Percentiles rank a stretch among this genome's conserved stretches.
Conservation (phyloP, 2,329 filamentous ascomycete genomes). For the Domatiomyces catenatus region DNA sequence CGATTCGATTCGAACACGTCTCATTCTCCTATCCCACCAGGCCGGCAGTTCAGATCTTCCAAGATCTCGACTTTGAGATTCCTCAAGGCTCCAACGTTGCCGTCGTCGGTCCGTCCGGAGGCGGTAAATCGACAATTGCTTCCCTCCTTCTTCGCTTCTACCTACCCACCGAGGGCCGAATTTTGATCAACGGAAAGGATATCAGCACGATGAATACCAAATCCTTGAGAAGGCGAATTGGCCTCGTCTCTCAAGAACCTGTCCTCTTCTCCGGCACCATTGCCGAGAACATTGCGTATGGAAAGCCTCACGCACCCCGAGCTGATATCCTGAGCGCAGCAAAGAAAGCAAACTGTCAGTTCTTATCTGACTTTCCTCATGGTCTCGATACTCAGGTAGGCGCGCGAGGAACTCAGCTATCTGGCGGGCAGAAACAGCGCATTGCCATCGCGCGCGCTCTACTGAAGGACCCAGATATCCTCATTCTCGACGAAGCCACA, state of each 20-base stretch:
- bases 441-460: slow-evolving; percentile 93
- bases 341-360: slow-evolving; percentile 83
- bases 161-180: slow-evolving; percentile 57
- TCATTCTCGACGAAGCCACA: slow-evolving; percentile 92
- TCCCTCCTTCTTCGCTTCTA: slow-evolving; percentile 89
- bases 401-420: slow-evolving; percentile 79
- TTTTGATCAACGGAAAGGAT: slow-evolving; percentile 72
- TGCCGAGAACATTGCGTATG: slow-evolving; percentile 78
- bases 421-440: slow-evolving; percentile 91
- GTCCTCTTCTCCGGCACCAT: slow-evolving; percentile 74
- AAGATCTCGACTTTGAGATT: slow-evolving; percentile 75
- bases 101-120: slow-evolving; percentile 88
- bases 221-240: slow-evolving; percentile 78
- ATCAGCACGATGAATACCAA: slow-evolving; percentile 82
- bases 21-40: slow-evolving; percentile 85
- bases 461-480: slow-evolving; percentile 88
- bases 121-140: slow-evolving; percentile 90
- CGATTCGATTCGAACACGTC: slow-evolving; percentile 76
- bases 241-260: slow-evolving; percentile 88
- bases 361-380: slow-evolving; percentile 92
- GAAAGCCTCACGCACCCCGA: slow-evolving; percentile 60
- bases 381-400: slow-evolving; percentile 90
- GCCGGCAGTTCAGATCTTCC: slow-evolving; percentile 82
- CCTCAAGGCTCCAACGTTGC: slow-evolving; percentile 88
- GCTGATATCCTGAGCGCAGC: slow-evolving; percentile 75